Base-by-base conservation (phyloP, 495 filamentous ascomycete species). In the Copromyces sp. region DNA sequence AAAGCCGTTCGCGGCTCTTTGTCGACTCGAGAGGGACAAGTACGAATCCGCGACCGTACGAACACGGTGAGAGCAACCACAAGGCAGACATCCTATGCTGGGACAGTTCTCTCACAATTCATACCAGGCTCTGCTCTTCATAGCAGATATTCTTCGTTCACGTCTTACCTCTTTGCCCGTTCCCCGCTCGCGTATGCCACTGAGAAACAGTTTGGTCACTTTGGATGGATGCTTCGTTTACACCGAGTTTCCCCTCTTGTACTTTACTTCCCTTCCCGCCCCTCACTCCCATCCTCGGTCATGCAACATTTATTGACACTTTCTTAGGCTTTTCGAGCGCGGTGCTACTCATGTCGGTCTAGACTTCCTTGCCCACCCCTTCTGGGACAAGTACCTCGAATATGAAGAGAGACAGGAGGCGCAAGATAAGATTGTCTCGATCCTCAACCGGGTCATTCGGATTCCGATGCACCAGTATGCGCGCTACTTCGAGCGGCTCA, bases 361-460 rank as follows among this genome's bases (percentile, higher is more conserved):
- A 39, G 95, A 99, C 81, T 99, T 97, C 80, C 86, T 96, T 9
- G 90, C 94, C 4, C 94, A 98, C 78, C 94, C 93, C 0, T 98
- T 99, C 85, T 99, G 95, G 95, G 96, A 98, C 78, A 98, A 97
- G 82, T 99, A 97, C 77, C 87, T 98, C 70, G 95, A 98, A 77
- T 98, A 94, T 77, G 95, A 98, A 78, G 94, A 97, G 77, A 89
- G 94, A 9, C 83, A 95, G 68, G 94, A 97, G 78, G 91, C 92
- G 0, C 89, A 92, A 39, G 93, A 97, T 73, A 92, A 90, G 78
- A 94, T 98, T 69, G 95, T 97, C 73, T 88, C 87, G 9, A 93
- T 99, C 70, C 86, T 98, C 39, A 87, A 87, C 68, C 93, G 96
- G 42, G 88, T 98, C 61, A 92, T 97, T 69, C 90, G 93, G 77